Evolutionary conservation across 2,329 filamentous ascomycete genomes (phyloP).

Genomic region (Venturiaceae sp.): DNA sequence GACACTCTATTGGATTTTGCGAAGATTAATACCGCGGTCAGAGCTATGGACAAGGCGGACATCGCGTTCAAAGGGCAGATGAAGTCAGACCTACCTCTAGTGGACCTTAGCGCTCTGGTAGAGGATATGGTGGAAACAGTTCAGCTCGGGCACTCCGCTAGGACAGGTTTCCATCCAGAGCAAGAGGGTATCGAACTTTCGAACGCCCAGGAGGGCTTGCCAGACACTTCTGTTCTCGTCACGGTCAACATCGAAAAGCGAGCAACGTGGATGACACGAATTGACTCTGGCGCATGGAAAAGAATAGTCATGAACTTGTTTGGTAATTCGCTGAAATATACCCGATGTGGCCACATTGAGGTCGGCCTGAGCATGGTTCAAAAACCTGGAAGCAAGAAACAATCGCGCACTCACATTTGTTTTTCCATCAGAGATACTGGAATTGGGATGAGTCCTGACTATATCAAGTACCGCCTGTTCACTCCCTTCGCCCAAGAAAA

Average conservation of each 20-base stretch:
- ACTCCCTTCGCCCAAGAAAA: constrained; percentile 9
- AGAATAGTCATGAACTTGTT: constrained; percentile 12
- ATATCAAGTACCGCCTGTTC: constrained; percentile 8
- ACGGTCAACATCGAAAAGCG: constrained; percentile 7
- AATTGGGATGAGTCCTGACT: constrained; percentile 8
- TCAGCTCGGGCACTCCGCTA: not conserved
- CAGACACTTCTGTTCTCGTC: constrained; percentile 4
- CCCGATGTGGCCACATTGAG: constrained; percentile 5
- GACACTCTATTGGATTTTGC: constrained; percentile 23
- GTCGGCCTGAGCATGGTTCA: constrained; percentile 1
- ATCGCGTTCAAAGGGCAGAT: not conserved
- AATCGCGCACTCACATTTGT: not conserved
- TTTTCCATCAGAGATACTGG: constrained; percentile 8
- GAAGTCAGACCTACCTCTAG: not conserved
- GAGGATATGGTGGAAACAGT: not conserved
- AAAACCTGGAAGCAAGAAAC: not conserved
- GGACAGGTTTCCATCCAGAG: not conserved
- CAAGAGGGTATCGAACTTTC: not conserved
- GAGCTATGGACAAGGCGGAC: not conserved
- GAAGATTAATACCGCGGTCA: constrained; percentile 8
- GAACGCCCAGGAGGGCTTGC: not conserved
- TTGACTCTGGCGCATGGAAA: constrained; percentile 9
- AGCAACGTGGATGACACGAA: not conserved
- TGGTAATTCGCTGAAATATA: constrained; percentile 14
- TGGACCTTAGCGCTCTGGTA: constrained; percentile 3